Base-by-base conservation (phyloP, 2,329 filamentous ascomycete genomes). In the Pseudogymnoascus destructans region DNA sequence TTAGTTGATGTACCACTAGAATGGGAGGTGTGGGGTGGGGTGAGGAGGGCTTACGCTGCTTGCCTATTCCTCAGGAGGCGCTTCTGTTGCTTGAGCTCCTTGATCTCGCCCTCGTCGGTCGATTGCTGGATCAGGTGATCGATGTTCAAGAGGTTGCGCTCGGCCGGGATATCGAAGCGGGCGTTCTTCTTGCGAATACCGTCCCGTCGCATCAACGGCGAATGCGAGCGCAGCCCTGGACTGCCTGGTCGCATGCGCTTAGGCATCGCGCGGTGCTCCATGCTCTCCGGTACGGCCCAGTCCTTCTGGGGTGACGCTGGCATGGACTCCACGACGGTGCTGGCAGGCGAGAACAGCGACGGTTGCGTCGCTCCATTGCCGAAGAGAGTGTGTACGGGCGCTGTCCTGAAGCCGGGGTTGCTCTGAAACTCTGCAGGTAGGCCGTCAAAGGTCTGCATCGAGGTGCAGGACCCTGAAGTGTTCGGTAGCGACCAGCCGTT, bases 51-150 rank as follows among this genome's bases (percentile, higher is more conserved):
- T 77, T 84, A 95, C 89, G 93, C 93, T 73, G 93, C 93, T 76
- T 97, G 92, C 68, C 93, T 84, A 74, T 98, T 98, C 68, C 93
- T 82, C 63, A 98, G 78, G 62, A 98, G 78, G 61, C 93, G 85
- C 79, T 97, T 97, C 73, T 96, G 93, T 71, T 95, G 90, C 81
- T 98, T 98, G 68, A 98, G 79, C 75, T 97, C 91, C 79, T 95
- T 97, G 76, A 95, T 87, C 75, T 95, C 86, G 64, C 93, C 84
- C 68, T 97, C 92, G 71, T 95, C 86, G 59, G 82, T 89, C 33
- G 89, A 92, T 73, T 89, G 84, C 57, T 85, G 79, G 72, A 98
- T 97, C 68, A 97, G 79, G 61, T 89, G 80, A 72, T 98, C 93
- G 73, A 98, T 97, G 74, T 95, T 97, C 77, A 81, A 85, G 65